Evolutionary conservation across 768 basidiomycete species (phyloP).

Genomic region (Mrakia hoshinonis): DNA sequence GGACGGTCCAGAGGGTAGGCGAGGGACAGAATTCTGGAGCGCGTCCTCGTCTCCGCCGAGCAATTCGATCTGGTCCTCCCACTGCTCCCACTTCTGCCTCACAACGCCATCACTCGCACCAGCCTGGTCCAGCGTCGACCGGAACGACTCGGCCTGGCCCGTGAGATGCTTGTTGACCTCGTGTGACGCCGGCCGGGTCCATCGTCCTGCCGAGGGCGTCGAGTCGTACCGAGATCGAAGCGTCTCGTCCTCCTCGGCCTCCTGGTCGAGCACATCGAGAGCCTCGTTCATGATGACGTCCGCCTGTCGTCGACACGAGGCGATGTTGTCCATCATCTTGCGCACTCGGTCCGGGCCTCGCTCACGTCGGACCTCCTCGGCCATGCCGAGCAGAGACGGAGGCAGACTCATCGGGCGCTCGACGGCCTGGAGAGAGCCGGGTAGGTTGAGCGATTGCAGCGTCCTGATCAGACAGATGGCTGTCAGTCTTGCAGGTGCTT

Average conservation of each 20-base stretch:
- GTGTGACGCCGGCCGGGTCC: constrained; percentile 57
- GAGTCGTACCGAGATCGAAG: constrained; percentile 37
- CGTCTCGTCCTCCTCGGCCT: constrained; percentile 53
- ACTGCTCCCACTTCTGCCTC: constrained; percentile 75
- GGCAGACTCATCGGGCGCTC: constrained; percentile 81
- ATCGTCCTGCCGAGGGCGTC: constrained; percentile 26
- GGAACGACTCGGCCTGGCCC: constrained; percentile 62
- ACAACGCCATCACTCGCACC: constrained; percentile 66
- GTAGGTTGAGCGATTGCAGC: constrained; percentile 65
- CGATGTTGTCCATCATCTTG: constrained; percentile 62
- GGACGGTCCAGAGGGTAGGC: constrained; percentile 32
- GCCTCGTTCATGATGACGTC: constrained; percentile 68
- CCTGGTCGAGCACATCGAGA: constrained; percentile 80
- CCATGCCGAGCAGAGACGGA: constrained; percentile 73
- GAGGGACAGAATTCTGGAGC: constrained; percentile 46
- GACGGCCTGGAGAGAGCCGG: constrained; percentile 75
- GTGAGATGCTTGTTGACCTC: constrained; percentile 68
- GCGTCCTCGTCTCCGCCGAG: constrained; percentile 57
- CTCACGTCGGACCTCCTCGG: constrained; percentile 70
- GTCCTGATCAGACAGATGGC: constrained; percentile 44
- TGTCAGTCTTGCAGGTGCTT: no score
- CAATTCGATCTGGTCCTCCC: constrained; percentile 63
- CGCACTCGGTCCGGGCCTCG: constrained; percentile 67
- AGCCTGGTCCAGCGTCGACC: constrained; percentile 63
- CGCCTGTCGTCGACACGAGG: constrained; percentile 57